Base-by-base conservation (phyloP, 2,329 filamentous ascomycete genomes). In the Botrytis tulipae region DNA sequence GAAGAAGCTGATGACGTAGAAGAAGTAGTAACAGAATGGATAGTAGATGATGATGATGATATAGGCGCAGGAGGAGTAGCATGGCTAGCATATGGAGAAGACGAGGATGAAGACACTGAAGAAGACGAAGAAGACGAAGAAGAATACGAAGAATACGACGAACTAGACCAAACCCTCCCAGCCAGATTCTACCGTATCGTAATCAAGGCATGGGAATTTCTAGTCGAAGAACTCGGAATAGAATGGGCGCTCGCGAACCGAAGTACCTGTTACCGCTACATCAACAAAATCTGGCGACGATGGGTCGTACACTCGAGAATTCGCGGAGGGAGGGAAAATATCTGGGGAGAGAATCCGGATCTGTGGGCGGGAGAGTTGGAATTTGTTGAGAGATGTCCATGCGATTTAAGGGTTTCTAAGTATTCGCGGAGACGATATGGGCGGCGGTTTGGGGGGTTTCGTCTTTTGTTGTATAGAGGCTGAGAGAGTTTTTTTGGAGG, bases 341-440 rank as follows among this genome's bases (percentile, higher is more conserved):
- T 46, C 20, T 46, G 44, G 44, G 44, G 20, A 22, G 44, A 46
- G 54, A 57, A 32, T 18, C 14, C 48, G 5, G 4, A 37, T 35
- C 32, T 2, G 10, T 3, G 22, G 32, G 32, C 16, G 35, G 22
- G 9, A 5, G 4, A 3, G 2, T 37, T 7, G n/a, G 22, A 0
- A 8, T n/a, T 37, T 12, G 0, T 1, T 4, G 20, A 25, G 6
- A 4, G 14, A 14, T 40, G 35, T 61, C 32, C 20, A 0, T 1
- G 35, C 10, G 51, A 54, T 54, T 6, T 54, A 0, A 14, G 51
- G 9, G 6, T 40, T 2, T 37, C 12, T 12, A 32, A 14, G 3
- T 40, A 25, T 61, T 25, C 35, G 1, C 3, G 3, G 1, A 61
- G 32, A 40, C 32, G 32, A 4, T 61, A 37, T 61, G 8, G 32